Conservation (phyloP, 2,329 filamentous ascomycete genomes). For the Cladosporium sp. region DNA sequence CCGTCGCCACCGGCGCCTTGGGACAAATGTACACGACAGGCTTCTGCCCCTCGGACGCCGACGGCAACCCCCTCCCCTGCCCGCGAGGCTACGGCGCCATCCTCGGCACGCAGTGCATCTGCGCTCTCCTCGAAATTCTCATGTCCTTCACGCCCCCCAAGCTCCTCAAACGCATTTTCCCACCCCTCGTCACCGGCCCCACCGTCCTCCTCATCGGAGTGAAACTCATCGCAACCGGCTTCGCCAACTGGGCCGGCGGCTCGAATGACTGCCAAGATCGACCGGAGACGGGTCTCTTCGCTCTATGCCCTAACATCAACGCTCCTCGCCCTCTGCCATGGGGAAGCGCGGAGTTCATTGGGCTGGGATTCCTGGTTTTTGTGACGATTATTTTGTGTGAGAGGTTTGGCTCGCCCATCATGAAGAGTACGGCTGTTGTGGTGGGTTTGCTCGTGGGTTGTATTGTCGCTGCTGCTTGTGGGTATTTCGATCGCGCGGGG, state of each 20-base stretch:
- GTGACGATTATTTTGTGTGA: slow-evolving; percentile 74
- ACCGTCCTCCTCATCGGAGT: slow-evolving; percentile 69
- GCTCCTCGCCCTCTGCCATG: slow-evolving; percentile 69
- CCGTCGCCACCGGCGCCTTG: slow-evolving; percentile 67
- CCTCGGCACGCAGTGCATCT: slow-evolving; percentile 56
- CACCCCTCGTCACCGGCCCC: slow-evolving; percentile 68
- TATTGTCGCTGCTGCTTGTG: slow-evolving; percentile 70
- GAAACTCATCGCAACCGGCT: slow-evolving; percentile 64
- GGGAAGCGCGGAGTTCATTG: slow-evolving; percentile 74
- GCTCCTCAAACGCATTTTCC: slow-evolving; percentile 67
- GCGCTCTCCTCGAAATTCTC: slow-evolving; percentile 59
- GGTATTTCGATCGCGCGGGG: slow-evolving; percentile 66
- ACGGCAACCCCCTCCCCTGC: slow-evolving; percentile 66
- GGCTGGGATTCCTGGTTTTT: slow-evolving; percentile 75
- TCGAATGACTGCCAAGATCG: slow-evolving; percentile 52
- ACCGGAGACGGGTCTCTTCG: slow-evolving; percentile 50
- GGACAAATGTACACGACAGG: slow-evolving; percentile 74
- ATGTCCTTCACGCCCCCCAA: slow-evolving; percentile 70
- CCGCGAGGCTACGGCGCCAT: slow-evolving; percentile 72
- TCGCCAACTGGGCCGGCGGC: slow-evolving; percentile 75
- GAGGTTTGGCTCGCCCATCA: slow-evolving; percentile 74
- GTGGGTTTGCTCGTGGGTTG: slow-evolving; percentile 71
- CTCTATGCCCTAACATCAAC: slow-evolving; percentile 59
- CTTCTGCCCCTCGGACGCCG: slow-evolving; percentile 55
- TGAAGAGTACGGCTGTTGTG: slow-evolving; percentile 75